Conservation (phyloP, 2,329 filamentous ascomycete genomes). For the Diaporthe ampelina region DNA sequence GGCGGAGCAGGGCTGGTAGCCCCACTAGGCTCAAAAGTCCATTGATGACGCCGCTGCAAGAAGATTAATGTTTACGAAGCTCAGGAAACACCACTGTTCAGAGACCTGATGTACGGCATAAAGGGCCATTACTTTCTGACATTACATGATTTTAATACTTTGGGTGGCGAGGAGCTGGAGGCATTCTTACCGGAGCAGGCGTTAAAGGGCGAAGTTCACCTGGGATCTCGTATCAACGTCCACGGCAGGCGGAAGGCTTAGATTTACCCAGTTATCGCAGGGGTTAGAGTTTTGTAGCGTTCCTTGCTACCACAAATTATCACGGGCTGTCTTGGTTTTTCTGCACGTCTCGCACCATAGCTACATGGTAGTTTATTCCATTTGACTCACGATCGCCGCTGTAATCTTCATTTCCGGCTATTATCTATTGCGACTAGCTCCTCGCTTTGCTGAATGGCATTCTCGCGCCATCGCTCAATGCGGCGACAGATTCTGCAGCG, state of each 20-base stretch:
- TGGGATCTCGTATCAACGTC: background rate
- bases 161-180: background rate
- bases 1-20: constrained; percentile 68
- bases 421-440: background rate
- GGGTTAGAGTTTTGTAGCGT: background rate
- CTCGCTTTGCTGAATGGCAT: background rate
- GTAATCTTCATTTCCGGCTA: background rate
- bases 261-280: background rate
- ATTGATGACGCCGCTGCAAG: constrained; percentile 64
- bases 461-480: background rate
- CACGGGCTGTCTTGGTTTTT: background rate
- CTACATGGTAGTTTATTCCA: constrained; percentile 21
- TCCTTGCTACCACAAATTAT: constrained; percentile 3
- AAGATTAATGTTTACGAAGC: constrained; percentile 45
- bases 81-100: constrained; percentile 32
- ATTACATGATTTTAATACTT: constrained; percentile 39
- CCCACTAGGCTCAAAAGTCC: constrained; percentile 73
- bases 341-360: background rate
- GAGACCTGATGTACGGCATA: constrained; percentile 36
- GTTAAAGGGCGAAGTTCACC: background rate
- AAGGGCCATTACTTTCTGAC: constrained; percentile 25
- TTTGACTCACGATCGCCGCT: constrained; percentile 1
- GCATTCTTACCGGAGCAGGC: constrained; percentile 21
- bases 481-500: background rate
- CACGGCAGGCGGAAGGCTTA: constrained; percentile 7